These are phyloP conservation scores for Aaosphaeria pasadenensis DNA, from an alignment of 2,329 filamentous ascomycete genomes.

Conservation along the genomic window DNA sequence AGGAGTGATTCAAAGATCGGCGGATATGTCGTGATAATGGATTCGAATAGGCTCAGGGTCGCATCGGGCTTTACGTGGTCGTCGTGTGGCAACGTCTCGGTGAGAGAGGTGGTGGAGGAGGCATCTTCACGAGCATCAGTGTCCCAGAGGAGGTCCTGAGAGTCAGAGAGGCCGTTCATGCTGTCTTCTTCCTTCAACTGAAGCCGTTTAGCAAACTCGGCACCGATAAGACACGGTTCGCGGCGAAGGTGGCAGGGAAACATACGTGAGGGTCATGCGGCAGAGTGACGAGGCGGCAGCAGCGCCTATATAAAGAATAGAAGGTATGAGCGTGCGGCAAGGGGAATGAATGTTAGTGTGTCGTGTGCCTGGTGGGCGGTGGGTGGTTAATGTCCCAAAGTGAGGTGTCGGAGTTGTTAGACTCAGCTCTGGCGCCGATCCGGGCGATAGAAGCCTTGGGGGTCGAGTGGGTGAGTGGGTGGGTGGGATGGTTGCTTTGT, in stretches of 20 bases:
- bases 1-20: constrained; percentile 59
- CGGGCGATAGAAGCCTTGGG: too few species aligned
- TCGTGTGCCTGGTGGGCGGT: constrained; percentile 5
- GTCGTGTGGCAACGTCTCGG: constrained; percentile 5
- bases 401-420: constrained; percentile 2
- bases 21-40: constrained; percentile 54
- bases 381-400: too few species aligned
- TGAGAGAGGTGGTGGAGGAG: constrained; percentile 1
- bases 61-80: constrained; percentile 6
- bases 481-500: too few species aligned
- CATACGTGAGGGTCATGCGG: constrained; percentile 28
- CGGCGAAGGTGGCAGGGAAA: constrained; percentile 22
- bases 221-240: constrained; percentile 22
- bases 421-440: constrained; percentile 4
- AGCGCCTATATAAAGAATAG: constrained; percentile 12
- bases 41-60: constrained; percentile 47
- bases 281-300: constrained; percentile 12
- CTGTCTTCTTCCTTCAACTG: constrained; percentile 15
- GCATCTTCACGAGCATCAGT: constrained; percentile 4
- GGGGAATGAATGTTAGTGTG: background rate
- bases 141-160: constrained; percentile 17
- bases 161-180: constrained; percentile 23
- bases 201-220: constrained; percentile 20
- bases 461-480: too few species aligned
- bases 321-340: constrained; percentile 4